Evolutionary conservation across 202 grass and related monocot genomes (phyloP), one percentile per base, ranked within the genome.

Genomic region (Carex arenaria): DNA sequence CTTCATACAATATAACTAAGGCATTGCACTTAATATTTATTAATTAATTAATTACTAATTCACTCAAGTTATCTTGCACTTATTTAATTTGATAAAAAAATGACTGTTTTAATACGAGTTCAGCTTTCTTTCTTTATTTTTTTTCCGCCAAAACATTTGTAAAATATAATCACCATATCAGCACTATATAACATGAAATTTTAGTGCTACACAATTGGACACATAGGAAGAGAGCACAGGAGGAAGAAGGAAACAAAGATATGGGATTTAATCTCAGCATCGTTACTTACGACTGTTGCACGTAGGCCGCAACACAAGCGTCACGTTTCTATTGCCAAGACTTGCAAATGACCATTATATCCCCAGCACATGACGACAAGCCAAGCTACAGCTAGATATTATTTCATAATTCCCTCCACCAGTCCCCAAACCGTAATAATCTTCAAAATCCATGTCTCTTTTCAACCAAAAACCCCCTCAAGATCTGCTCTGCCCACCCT

Each of bases 291-390:
- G 38, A 82, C 61, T 81, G 57, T 81, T 81, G 40, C 79, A 66
- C 79, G 49, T 30, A 52, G 60, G 59, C 79, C 63, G 64, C 61
- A 68, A 53, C 80, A 82, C 63, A 82, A 82, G 20, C 64, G 80
- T 36, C 80, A 82, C 63, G 61, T 68, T 68, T 82, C 80, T 54
- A 68, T 69, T 82, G 11, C 43, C 7, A 51, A 2, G 65, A 30
- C 31, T 1, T 10, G 0, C 0, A 67, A 66, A 70, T 82, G 19
- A 82, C 80, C 4, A 57, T 54, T 40, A 36, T 31, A 52, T 15
- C 80, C 53, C 63, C 62, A n/a, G 80, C 90, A 85, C 84, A 88
- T 79, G 82, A 89, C 84, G 90, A 90, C 93, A 92, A 95, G 84
- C 40, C 79, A 78, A 85, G 73, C 86, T 92, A 70, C 88, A 92